Base-by-base conservation (phyloP, 2,329 filamentous ascomycete genomes). In the Claviceps sorghi region DNA sequence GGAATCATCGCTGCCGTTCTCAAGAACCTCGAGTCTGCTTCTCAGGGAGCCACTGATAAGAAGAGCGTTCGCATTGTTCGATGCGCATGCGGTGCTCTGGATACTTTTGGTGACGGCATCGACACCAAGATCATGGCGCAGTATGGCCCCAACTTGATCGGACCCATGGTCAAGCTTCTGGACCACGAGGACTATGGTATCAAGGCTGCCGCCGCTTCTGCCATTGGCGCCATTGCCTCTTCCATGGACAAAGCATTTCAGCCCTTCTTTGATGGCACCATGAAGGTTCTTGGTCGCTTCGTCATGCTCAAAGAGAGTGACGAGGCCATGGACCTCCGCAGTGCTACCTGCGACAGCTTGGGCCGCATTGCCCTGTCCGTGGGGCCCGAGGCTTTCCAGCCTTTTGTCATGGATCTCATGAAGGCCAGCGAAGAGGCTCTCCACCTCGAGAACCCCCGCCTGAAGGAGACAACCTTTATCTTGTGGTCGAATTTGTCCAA, bases 391-490 rank as follows among this genome's bases (percentile, higher is more conserved):
- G 77, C 85, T 48, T 97, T 97, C 76, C 83, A 95, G 72, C 87
- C 86, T 15, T 97, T 91, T 64, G 90, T 97, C 38, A 77, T 86
- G 64, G 88, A 88, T 43, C 76, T 97, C 54, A 95, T 98, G 86
- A 78, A 84, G 62, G 85, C 91, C 15, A 95, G 88, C 59, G 90
- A 96, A 69, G 90, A 96, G 69, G 90, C 86, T 52, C 77, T 97
- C 2, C 76, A 85, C 60, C 82, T 98, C 2, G 90, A 88, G 60
- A 90, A 96, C 71, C 86, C 90, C 43, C 81, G 90, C 53, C 81
- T 97, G 50, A 87, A 89, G 68, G 93, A 98, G 74, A 96, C 89
- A 56, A 95, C 88, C 66, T 98, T 95, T 72, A 94, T 97, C 56
- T 78, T 98, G 52, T 98, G 93, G 91, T 89, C 88, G 58, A 88